Evolutionary conservation across 768 basidiomycete species (phyloP), one percentile per base, ranked within the genome.

Genomic region (Pisolithus orientalis): DNA sequence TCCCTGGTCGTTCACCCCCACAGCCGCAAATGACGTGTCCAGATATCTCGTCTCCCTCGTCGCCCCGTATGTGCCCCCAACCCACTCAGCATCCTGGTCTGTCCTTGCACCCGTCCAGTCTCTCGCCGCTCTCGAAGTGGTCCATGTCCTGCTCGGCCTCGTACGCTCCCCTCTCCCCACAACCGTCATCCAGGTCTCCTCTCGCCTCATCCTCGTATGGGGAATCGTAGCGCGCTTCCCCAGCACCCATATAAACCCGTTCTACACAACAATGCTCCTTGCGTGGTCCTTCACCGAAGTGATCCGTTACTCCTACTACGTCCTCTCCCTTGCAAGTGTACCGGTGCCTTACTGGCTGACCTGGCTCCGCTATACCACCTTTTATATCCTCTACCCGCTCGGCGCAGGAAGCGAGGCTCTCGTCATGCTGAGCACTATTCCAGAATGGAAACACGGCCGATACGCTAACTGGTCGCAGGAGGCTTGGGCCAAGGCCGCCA

Each of bases 281-380:
- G 87, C 94, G 0, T 98, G 96, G 96, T 86, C 90, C 0, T 55
- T 84, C 47, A 90, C 93, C 14, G 96, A 99, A 70, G 81, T 94
- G 44, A 83, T 94, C 52, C 90, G 96, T 29, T 98, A 98, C 71
- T 65, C 81, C 8, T 95, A 86, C 75, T 99, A 98, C 67, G 84
- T 87, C 2, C 71, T 76, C 61, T 75, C 73, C 40, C 77, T 95
- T 5, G 55, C 89, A 39, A 80, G 80, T 5, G 67, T 76, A 21
- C 55, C 53, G 2, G 31, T 67, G 14, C 80, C 90, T 11, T 59
- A 78, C 5, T 85, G 77, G 73, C 78, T 90, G 40, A 71, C 83
- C 25, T 87, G 78, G 73, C 66, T 87, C 40, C 91, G 95, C 50
- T 99, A 98, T 77, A 89, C 93, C 17, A 81, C 91, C 7, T 99